Percentiles rank a stretch among this genome's conserved stretches.
These are phyloP conservation scores for Xylaria sp. DNA, from an alignment of 495 filamentous ascomycete genomes.

Conservation along the genomic window DNA sequence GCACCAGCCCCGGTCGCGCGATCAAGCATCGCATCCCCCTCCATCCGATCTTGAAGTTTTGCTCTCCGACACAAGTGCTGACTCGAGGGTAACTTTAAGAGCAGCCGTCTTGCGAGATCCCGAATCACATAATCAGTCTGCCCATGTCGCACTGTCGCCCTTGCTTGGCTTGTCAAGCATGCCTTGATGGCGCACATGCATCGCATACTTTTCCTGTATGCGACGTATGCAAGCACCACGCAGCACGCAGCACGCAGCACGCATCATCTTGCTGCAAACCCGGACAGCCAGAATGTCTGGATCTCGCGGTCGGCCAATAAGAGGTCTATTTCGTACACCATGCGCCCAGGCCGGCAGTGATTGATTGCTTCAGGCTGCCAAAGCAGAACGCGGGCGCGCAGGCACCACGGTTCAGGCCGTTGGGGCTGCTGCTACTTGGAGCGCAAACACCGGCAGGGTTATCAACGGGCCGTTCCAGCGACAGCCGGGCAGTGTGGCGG, in stretches of 20 bases:
- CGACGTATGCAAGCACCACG: constrained; percentile 14
- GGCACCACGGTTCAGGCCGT: not conserved
- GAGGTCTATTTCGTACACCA: constrained; percentile 5
- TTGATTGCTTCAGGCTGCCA: constrained; percentile 15
- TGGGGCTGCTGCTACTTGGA: not conserved
- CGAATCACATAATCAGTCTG: not conserved
- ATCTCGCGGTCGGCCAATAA: not conserved
- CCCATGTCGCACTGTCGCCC: not conserved
- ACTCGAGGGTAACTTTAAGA: not conserved
- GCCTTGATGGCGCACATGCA: not conserved
- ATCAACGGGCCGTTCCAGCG: not conserved
- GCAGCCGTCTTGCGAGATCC: not conserved
- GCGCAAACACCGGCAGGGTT: not conserved
- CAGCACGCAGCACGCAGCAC: not conserved
- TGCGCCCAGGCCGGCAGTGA: not conserved
- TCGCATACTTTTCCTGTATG: not conserved
- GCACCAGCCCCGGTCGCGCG: not conserved
- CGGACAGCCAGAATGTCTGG: constrained; percentile 19
- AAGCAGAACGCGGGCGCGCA: constrained; percentile 4
- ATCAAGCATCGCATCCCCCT: not conserved
- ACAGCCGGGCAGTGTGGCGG: not conserved
- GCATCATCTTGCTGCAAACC: constrained; percentile 5
- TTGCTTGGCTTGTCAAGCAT: constrained; percentile 1
- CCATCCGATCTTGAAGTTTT: too few species aligned
- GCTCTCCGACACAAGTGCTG: not conserved